phyloP scores from a whole-genome alignment of 2,329 filamentous ascomycete genomes.

The Rhynchosporium agropyri region DNA sequence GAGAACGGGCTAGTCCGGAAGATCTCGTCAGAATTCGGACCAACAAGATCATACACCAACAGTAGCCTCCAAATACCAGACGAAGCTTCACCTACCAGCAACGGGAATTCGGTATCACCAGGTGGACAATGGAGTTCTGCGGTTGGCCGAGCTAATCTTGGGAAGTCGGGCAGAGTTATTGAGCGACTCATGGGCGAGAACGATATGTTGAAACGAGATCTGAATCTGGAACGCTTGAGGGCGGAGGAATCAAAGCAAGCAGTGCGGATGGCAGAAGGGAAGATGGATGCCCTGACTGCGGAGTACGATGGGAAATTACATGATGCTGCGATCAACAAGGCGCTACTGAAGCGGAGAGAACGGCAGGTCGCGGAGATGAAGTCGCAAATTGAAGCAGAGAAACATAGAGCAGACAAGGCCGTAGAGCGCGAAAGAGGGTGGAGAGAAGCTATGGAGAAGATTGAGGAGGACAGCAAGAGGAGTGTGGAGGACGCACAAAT shows the following conservation, averaged over 20 bases:
- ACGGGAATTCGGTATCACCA: constrained; percentile 17
- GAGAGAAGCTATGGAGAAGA: constrained; percentile 66
- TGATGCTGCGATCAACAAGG: constrained; percentile 71
- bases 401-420: constrained; percentile 61
- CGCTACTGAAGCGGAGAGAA: constrained; percentile 71
- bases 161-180: constrained; percentile 78
- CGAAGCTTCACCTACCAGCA: constrained; percentile 15
- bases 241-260: constrained; percentile 73
- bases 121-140: constrained; percentile 61
- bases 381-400: constrained; percentile 64
- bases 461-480: constrained; percentile 58
- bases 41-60: constrained; percentile 32
- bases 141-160: constrained; percentile 68
- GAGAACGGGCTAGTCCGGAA: constrained; percentile 33
- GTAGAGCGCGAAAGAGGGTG: constrained; percentile 61
- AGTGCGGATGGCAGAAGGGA: constrained; percentile 68
- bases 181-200: constrained; percentile 82
- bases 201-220: constrained; percentile 73
- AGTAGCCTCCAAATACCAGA: constrained; percentile 23
- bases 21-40: constrained; percentile 41
- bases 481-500: constrained; percentile 68
- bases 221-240: constrained; percentile 65
- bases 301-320: constrained; percentile 72
- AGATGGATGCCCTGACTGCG: constrained; percentile 67
- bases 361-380: constrained; percentile 73